phyloP scores from a whole-genome alignment of 2,329 filamentous ascomycete genomes.

The Xylaria sp. region DNA sequence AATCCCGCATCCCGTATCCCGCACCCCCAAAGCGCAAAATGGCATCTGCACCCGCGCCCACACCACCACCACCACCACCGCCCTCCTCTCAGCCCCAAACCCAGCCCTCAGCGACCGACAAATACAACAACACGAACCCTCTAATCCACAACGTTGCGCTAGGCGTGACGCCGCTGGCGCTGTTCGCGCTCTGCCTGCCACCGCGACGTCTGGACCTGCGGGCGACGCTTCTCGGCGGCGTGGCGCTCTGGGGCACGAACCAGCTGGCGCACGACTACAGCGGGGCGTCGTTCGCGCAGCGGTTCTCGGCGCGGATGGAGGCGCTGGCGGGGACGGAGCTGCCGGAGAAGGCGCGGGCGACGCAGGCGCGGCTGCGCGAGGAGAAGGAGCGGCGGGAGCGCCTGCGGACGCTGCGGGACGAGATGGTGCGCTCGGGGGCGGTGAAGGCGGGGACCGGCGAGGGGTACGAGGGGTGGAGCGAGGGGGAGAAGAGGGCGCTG shows the following conservation, averaged over 20 bases:
- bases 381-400: conserved; percentile 46
- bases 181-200: conserved; percentile 56
- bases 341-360: conserved; percentile 59
- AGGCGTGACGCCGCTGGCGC: conserved; percentile 53
- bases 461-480: conserved; percentile 36
- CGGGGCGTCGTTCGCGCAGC: conserved; percentile 57
- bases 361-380: conserved; percentile 53
- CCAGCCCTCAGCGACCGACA: conserved; percentile 3
- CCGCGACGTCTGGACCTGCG: conserved; percentile 59
- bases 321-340: conserved; percentile 59
- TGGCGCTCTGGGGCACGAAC: conserved; percentile 59
- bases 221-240: conserved; percentile 54
- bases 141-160: conserved; percentile 55
- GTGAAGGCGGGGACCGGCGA: conserved; percentile 34
- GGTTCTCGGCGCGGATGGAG: conserved; percentile 51
- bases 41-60: conserved; percentile 11
- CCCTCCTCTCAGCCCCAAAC: conserved; percentile 12
- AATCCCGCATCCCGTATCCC: background rate
- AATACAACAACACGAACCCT: conserved; percentile 38
- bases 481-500: conserved; percentile 23
- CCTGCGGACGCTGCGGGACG: conserved; percentile 30
- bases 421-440: conserved; percentile 12
- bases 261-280: conserved; percentile 63
- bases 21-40: background rate
- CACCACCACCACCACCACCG: background rate